Evolutionary conservation across 2,329 filamentous ascomycete genomes (phyloP).

Genomic region (Hymenoscyphus albidus): DNA sequence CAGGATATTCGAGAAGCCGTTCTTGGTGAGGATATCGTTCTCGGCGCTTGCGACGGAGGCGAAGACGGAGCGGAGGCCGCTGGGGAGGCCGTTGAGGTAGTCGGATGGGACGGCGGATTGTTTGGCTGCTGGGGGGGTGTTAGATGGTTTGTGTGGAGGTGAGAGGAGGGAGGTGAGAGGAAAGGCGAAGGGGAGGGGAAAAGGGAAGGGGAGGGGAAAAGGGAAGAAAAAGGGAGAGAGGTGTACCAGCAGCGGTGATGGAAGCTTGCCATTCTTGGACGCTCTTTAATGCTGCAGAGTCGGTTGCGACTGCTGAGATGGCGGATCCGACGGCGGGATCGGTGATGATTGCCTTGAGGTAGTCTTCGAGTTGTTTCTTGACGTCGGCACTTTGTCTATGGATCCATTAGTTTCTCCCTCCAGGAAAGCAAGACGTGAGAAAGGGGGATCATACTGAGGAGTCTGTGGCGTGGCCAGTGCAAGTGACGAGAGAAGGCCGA

Average conservation of each 20-base stretch:
- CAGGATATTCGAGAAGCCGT: not conserved
- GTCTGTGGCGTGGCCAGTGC: not conserved
- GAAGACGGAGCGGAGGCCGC: not conserved
- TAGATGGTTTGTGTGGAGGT: not conserved
- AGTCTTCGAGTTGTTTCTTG: not conserved
- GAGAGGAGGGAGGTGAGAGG: too few relatives aligned
- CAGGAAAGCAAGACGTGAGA: too few relatives aligned
- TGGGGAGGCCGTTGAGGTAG: slow-evolving; percentile 1
- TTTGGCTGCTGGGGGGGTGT: not conserved
- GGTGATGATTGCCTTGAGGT: not conserved
- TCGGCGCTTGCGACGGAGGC: not conserved
- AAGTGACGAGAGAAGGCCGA: slow-evolving; percentile 4
- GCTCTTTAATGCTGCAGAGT: not conserved
- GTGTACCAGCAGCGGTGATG: not conserved
- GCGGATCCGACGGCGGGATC: not conserved
- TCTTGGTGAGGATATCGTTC: slow-evolving; percentile 2
- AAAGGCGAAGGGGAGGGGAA: too few relatives aligned
- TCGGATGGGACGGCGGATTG: not conserved
- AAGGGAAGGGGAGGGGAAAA: too few relatives aligned
- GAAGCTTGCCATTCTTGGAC: not conserved
- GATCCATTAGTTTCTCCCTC: not conserved
- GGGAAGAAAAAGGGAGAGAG: not conserved
- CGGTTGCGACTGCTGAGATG: not conserved
- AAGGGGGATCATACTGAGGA: not conserved
- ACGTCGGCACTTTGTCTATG: not conserved